phyloP scores from a whole-genome alignment of 106 monocot species.

The Apostasia shenzhenica region DNA sequence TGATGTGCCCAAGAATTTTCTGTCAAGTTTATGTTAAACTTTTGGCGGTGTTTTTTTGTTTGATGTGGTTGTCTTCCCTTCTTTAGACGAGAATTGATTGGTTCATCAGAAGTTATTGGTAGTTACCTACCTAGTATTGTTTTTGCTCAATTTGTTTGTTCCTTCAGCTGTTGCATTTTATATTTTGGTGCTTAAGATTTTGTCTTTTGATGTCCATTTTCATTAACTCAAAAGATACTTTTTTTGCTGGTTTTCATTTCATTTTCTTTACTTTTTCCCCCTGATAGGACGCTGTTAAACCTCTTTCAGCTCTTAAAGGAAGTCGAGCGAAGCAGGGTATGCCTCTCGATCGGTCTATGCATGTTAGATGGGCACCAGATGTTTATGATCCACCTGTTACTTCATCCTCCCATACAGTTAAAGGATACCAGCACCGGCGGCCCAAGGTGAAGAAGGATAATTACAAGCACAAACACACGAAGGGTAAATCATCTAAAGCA shows the following conservation, averaged over 20 bases:
- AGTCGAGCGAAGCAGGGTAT: slow-evolving; percentile 26
- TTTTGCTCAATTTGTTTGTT: no score
- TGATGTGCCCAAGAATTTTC: no score
- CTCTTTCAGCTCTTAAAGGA: slow-evolving; percentile 47
- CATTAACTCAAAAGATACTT: no score
- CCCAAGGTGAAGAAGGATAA: slow-evolving; percentile 30
- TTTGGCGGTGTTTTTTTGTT: no score
- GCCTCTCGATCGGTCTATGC: slow-evolving; percentile 5
- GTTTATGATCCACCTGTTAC: slow-evolving; percentile 67
- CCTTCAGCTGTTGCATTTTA: no score
- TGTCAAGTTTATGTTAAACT: no score
- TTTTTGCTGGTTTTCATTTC: neutral
- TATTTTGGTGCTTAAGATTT: no score
- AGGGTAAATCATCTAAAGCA: slow-evolving; percentile 21
- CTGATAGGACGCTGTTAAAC: slow-evolving; percentile 15
- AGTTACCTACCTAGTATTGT: no score
- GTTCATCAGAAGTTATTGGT: no score
- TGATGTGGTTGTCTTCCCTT: no score
- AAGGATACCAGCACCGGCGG: slow-evolving; percentile 7
- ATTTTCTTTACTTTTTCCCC: neutral
- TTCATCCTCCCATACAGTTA: slow-evolving; percentile 46
- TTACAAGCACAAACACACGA: slow-evolving; percentile 27
- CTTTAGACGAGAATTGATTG: no score
- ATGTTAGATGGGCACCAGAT: slow-evolving; percentile 58
- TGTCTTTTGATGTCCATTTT: no score